Evolutionary conservation across 306 rosid genomes (phyloP).

Genomic region (Quercus robur): DNA sequence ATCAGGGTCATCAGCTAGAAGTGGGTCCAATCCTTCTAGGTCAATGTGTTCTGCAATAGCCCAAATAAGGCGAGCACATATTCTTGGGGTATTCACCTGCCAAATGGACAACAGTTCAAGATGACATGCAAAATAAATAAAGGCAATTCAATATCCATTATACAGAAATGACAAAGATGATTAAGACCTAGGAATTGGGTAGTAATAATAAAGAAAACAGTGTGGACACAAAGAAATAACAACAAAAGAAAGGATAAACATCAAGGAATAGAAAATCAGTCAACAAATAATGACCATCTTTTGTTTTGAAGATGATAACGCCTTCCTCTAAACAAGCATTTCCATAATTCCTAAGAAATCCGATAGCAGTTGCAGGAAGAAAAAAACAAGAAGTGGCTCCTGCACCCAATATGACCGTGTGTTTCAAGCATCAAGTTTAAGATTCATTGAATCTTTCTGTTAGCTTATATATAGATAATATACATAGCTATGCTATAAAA

Average conservation of each 20-base stretch:
- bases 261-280: neutral
- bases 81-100: conserved; percentile 91
- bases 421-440: neutral
- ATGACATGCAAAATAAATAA: neutral
- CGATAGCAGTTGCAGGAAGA: neutral
- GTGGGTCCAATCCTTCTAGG: conserved; percentile 97
- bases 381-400: neutral
- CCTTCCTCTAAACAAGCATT: neutral
- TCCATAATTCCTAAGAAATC: neutral
- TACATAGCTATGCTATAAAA: neutral
- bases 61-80: conserved; percentile 92
- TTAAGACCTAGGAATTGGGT: neutral
- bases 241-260: neutral
- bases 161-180: neutral
- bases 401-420: neutral
- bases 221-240: neutral
- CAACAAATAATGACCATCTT: neutral
- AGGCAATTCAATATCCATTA: neutral
- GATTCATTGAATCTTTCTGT: neutral
- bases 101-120: conserved; percentile 22
- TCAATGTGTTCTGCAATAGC: conserved; percentile 91
- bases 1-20: conserved; percentile 96
- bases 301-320: neutral
- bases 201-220: neutral
- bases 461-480: too few species aligned